A percentile compares a stretch with the other conserved stretches of the same genome.
These are phyloP conservation scores for Parmelia sp. DNA, from an alignment of 495 filamentous ascomycete species.

Conservation along the genomic window DNA sequence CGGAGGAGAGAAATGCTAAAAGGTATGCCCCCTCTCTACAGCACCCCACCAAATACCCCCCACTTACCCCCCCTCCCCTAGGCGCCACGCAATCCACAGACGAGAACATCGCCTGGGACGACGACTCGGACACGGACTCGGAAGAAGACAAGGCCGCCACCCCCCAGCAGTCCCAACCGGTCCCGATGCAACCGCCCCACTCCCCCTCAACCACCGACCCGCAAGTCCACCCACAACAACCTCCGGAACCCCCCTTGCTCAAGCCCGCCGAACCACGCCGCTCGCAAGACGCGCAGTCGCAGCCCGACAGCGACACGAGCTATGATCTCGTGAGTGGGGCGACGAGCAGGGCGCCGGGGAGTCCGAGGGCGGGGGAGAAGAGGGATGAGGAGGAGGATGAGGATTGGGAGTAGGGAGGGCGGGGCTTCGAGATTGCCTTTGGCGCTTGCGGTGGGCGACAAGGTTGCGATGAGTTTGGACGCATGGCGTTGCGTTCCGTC, in stretches of 20 bases:
- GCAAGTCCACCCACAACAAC: conserved; percentile 28
- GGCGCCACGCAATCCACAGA: conserved; percentile 55
- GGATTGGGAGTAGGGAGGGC: conserved; percentile 66
- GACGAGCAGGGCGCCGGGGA: conserved; percentile 68
- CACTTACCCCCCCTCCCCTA: conserved; percentile 27
- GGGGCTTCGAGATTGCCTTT: background rate
- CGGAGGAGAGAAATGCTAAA: conserved; percentile 85
- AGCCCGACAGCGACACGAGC: conserved; percentile 82
- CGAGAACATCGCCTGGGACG: conserved; percentile 81
- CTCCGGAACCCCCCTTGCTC: conserved; percentile 13
- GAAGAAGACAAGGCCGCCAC: conserved; percentile 48
- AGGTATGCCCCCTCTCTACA: conserved; percentile 49
- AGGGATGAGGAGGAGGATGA: conserved; percentile 58
- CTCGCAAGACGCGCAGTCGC: conserved; percentile 79
- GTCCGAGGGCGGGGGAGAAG: conserved; percentile 60
- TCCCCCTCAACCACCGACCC: conserved; percentile 27
- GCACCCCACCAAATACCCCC: background rate
- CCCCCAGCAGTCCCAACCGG: conserved; percentile 29
- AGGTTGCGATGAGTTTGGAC: background rate
- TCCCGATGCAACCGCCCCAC: conserved; percentile 5
- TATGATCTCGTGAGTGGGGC: conserved; percentile 89
- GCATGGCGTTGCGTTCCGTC: background rate
- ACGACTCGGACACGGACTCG: conserved; percentile 52
- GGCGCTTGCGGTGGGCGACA: background rate
- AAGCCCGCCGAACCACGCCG: conserved; percentile 46